Percentiles rank a stretch among this genome's conserved stretches.
phyloP scores from a whole-genome alignment of 257 asterid genomes.

The Avicennia marina region DNA sequence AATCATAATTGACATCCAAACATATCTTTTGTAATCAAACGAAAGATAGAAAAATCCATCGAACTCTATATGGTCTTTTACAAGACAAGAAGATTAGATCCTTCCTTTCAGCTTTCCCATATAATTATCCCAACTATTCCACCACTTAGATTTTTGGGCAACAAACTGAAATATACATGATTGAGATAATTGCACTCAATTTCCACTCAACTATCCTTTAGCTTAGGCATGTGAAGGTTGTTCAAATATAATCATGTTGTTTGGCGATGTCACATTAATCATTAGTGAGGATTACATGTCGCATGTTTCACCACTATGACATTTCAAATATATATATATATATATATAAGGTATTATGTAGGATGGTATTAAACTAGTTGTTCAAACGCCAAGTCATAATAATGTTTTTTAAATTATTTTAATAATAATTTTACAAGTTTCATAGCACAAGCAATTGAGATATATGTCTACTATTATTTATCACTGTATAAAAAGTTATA shows the following conservation, averaged over 20 bases:
- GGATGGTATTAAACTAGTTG: too few relatives aligned
- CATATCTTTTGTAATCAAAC: neutral
- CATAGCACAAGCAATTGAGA: too few relatives aligned
- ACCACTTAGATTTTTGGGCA: neutral
- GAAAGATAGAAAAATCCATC: neutral
- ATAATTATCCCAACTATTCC: neutral
- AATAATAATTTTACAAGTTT: too few relatives aligned
- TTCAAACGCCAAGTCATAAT: too few relatives aligned
- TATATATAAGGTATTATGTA: too few relatives aligned
- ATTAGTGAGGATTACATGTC: too few relatives aligned
- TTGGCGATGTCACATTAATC: neutral
- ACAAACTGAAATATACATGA: too few relatives aligned
- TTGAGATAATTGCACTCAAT: neutral
- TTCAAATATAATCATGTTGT: constrained; percentile 7
- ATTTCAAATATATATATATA: too few relatives aligned
- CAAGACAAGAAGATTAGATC: neutral
- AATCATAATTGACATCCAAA: too few relatives aligned
- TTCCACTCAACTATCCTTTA: neutral
- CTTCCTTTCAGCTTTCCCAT: neutral
- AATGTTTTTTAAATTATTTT: too few relatives aligned
- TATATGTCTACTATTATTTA: too few relatives aligned
- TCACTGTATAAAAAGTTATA: too few relatives aligned
- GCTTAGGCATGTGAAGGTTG: constrained; percentile 7
- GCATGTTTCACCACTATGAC: neutral
- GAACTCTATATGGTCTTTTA: neutral